Conservation (phyloP, 2,329 filamentous ascomycete genomes). For the Hymenoscyphus linearis region DNA sequence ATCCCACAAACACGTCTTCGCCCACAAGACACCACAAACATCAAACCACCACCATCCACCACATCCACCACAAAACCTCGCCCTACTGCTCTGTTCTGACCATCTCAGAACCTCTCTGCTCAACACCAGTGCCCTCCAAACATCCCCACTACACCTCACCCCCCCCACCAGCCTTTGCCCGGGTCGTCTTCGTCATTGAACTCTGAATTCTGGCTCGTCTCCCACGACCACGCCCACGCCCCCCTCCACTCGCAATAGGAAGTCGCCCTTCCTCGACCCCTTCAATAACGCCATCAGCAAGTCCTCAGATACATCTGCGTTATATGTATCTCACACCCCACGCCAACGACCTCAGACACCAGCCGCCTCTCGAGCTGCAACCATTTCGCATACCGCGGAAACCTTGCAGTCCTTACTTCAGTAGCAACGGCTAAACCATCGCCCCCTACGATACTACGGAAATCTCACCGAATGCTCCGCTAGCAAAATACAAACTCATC, state of each 20-base stretch:
- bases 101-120: not conserved
- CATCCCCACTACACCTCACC: too few species aligned
- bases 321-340: slow-evolving; percentile 42
- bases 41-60: not conserved
- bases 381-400: slow-evolving; percentile 93
- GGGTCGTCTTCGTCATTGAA: not conserved
- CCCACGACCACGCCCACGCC: not conserved
- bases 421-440: slow-evolving; percentile 78
- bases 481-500: slow-evolving; percentile 43
- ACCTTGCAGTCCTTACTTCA: slow-evolving; percentile 84
- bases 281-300: slow-evolving; percentile 29
- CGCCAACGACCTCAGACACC: slow-evolving; percentile 88
- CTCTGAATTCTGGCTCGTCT: not conserved
- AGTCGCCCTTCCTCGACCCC: slow-evolving; percentile 17
- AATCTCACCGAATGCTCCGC: slow-evolving; percentile 29
- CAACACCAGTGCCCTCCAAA: not conserved
- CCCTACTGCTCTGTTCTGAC: not conserved
- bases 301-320: slow-evolving; percentile 33
- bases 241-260: slow-evolving; percentile 1
- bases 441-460: not conserved
- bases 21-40: slow-evolving; percentile 2
- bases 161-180: not conserved
- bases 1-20: slow-evolving; percentile 9
- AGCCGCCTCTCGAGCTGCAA: slow-evolving; percentile 92
- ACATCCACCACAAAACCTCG: not conserved